Conservation (phyloP, 768 basidiomycete species). For the Lentinus tigrinus region DNA sequence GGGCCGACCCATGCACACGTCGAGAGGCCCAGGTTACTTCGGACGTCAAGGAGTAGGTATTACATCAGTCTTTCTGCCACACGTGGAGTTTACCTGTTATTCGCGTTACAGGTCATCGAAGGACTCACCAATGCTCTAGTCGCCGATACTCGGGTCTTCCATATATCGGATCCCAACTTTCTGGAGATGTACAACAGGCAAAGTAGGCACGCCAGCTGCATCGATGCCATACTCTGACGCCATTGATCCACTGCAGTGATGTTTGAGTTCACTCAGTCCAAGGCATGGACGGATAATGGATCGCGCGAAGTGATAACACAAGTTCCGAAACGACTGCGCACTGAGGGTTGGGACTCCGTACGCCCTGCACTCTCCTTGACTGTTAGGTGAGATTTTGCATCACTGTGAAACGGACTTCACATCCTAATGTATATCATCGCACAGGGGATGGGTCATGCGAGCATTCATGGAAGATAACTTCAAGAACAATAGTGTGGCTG, state of each 20-base stretch:
- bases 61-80: neutral
- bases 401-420: neutral
- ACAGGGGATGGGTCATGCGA: constrained; percentile 40
- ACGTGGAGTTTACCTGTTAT: neutral
- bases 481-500: constrained; percentile 10
- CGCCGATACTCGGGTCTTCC: constrained; percentile 26
- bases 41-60: neutral
- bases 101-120: constrained; percentile 19
- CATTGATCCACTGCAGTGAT: neutral
- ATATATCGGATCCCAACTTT: constrained; percentile 20
- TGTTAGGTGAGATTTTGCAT: constrained; percentile 30
- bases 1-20: too few species aligned
- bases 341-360: constrained; percentile 26
- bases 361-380: constrained; percentile 37
- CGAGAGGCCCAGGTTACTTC: too few species aligned
- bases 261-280: neutral
- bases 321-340: constrained; percentile 18
- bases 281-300: neutral
- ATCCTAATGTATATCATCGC: neutral
- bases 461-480: constrained; percentile 31
- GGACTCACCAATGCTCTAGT: constrained; percentile 27
- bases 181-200: constrained; percentile 21
- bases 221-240: neutral
- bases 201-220: constrained; percentile 9
- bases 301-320: constrained; percentile 20